These are phyloP conservation scores for Tubosaeta brunneosetosa DNA, from an alignment of 768 basidiomycete genomes.

Conservation along the genomic window DNA sequence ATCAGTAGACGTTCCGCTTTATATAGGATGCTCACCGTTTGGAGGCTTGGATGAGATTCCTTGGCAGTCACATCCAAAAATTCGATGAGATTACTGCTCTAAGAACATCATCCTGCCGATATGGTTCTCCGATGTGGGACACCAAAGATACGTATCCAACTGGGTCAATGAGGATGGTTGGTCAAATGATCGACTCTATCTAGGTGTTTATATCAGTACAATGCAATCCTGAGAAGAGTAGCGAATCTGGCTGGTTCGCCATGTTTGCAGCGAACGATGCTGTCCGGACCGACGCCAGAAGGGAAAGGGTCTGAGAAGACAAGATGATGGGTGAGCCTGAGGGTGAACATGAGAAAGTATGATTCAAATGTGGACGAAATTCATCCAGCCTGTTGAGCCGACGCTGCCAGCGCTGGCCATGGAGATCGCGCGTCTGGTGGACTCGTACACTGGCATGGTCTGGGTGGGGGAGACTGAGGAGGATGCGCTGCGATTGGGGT, in stretches of 20 bases:
- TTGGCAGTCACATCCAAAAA: no score
- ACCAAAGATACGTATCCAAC: no score
- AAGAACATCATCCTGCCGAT: no score
- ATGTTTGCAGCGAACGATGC: slow-evolving; percentile 35
- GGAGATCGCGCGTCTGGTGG: slow-evolving; percentile 61
- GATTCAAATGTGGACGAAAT: slow-evolving; percentile 45
- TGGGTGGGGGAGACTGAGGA: slow-evolving; percentile 60
- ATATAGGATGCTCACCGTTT: no score
- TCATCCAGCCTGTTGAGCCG: slow-evolving; percentile 46
- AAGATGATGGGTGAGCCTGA: not conserved
- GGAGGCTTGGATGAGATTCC: no score
- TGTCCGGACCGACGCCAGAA: slow-evolving; percentile 19
- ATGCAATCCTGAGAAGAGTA: no score
- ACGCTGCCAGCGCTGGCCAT: slow-evolving; percentile 56
- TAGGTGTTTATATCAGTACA: no score
- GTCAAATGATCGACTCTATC: no score
- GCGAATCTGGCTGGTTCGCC: slow-evolving; percentile 16
- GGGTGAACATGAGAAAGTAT: slow-evolving; percentile 8
- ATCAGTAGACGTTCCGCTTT: no score
- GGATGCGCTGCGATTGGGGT: slow-evolving; percentile 50
- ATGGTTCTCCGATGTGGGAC: no score
- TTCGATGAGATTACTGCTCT: no score
- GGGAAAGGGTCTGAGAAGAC: slow-evolving; percentile 17
- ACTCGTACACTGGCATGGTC: slow-evolving; percentile 79
- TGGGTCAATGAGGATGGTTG: no score